Base-by-base conservation (phyloP, 371 early-diverging fungal species). In the Mucor irregularis region DNA sequence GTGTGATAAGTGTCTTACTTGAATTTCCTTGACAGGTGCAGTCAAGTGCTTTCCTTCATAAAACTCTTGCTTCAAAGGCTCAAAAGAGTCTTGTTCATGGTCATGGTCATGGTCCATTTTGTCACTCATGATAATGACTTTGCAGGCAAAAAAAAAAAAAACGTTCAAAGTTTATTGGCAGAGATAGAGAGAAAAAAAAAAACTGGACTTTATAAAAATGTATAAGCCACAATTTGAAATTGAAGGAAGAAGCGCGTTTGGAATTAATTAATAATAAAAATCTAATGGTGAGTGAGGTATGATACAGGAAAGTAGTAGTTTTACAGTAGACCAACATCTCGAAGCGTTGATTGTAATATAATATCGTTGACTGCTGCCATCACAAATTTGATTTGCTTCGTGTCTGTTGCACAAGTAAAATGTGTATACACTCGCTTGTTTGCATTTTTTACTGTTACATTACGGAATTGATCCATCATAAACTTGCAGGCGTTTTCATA, bases 351-450 rank as follows among this genome's bases (percentile, higher is more conserved):
- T 56, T 81, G 80, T 30, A 84, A 60, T 30, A 89, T 80, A 62
- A 88, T 89, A 62, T 87, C 86, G 53, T 84, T 87, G 11, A 85
- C 85, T 6, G 84, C 82, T 19, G 80, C 69, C 78, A 85, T 82
- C 42, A 89, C 87, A 53, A 76, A 78, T 46, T 73, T 73, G 31
- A 89, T 80, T 55, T 89, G 86, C 16, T 84, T 61, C 69, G 86
- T 53, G 80, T 89, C 74, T 69, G 85, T 73, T 65, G 86, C 55
- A 78, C 71, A 70, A 53, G 80, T 67, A 60, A 67, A 67, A 45
- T 77, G 69, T 57, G 86, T 52, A 45, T 61, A 61, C 34, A 75
- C 53, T 24, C 53, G 45, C 62, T 71, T 64, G 24, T 52, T 35
- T 14, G 49, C 38, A 28, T 49, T 44, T 9, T 50, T 61, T 0